These are phyloP conservation scores for Tolypocladium paradoxum DNA, from an alignment of 2,329 filamentous ascomycete species.

Conservation along the genomic window DNA sequence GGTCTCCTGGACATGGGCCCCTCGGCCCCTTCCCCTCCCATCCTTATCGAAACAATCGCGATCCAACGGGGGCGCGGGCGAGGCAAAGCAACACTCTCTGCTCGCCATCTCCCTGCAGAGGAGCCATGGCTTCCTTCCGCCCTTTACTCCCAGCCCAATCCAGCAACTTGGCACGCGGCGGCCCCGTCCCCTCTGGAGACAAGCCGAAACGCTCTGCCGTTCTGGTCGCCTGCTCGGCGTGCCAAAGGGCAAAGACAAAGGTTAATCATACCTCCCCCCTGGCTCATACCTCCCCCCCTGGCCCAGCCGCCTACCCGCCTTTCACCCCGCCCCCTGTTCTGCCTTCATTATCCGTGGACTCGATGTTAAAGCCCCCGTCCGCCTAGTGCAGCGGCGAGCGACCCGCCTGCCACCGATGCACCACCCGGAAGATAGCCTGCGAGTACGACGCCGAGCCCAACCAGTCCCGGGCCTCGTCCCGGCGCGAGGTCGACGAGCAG, in stretches of 20 bases:
- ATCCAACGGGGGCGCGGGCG: no score
- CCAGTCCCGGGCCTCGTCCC: not conserved
- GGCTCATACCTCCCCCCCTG: no score
- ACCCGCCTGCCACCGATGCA: not conserved
- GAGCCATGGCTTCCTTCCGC: not conserved
- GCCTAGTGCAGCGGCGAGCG: not conserved
- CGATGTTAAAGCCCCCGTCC: no score
- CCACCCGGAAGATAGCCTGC: not conserved
- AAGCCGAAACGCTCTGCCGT: not conserved
- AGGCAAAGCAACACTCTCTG: no score
- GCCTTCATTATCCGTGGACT: no score
- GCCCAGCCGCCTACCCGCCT: no score
- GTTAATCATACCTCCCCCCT: not conserved
- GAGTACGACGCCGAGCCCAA: not conserved
- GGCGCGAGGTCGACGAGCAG: not conserved
- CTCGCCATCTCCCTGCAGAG: no score
- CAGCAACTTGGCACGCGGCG: not conserved
- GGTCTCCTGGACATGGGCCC: no score
- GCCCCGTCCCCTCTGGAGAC: not conserved
- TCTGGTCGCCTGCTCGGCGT: not conserved
- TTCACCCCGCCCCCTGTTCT: no score
- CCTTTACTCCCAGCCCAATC: not conserved
- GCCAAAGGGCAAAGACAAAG: slow-evolving; percentile 1
- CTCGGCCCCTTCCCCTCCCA: no score
- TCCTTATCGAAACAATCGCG: no score